Evolutionary conservation across 2,329 filamentous ascomycete species (phyloP).

Genomic region (Sarocladium oryzae): DNA sequence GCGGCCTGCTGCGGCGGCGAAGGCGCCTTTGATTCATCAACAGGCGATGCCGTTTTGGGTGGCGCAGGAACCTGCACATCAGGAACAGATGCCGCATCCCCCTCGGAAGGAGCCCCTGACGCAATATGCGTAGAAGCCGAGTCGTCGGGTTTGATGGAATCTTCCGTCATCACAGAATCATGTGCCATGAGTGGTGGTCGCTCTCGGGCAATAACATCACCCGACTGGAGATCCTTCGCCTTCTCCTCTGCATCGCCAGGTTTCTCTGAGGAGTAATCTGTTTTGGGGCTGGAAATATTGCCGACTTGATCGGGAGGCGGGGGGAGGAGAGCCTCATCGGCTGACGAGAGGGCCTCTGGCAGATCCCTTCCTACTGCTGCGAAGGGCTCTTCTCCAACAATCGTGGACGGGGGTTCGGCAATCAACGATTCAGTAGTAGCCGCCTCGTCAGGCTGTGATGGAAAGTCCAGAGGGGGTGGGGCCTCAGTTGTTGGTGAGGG

Average conservation of each 20-base stretch:
- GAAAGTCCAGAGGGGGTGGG: neutral
- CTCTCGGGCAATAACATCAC: conserved; percentile 15
- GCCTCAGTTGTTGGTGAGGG: conserved; percentile 32
- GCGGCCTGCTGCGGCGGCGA: conserved; percentile 1
- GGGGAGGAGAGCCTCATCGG: conserved; percentile 22
- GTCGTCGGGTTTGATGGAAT: conserved; percentile 31
- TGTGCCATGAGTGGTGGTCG: conserved; percentile 20
- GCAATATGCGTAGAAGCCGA: conserved; percentile 28
- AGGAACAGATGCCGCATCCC: conserved; percentile 18
- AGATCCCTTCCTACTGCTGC: conserved; percentile 21
- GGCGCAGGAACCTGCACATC: conserved; percentile 15
- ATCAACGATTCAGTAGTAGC: conserved; percentile 17
- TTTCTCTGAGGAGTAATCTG: conserved; percentile 20
- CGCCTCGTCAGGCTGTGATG: conserved; percentile 7
- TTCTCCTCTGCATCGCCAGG: conserved; percentile 21
- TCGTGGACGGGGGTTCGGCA: conserved; percentile 25
- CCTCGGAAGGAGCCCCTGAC: conserved; percentile 22
- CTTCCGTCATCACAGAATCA: conserved; percentile 30
- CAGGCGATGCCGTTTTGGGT: neutral
- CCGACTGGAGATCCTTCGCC: conserved; percentile 18
- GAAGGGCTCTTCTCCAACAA: conserved; percentile 23
- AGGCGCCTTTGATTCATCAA: conserved; percentile 4
- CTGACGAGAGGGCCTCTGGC: conserved; percentile 11
- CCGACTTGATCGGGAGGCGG: conserved; percentile 34
- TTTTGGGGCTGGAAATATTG: conserved; percentile 28